Evolutionary conservation across 345 rosid genomes (phyloP).

Genomic region (Erodium maritimum): DNA sequence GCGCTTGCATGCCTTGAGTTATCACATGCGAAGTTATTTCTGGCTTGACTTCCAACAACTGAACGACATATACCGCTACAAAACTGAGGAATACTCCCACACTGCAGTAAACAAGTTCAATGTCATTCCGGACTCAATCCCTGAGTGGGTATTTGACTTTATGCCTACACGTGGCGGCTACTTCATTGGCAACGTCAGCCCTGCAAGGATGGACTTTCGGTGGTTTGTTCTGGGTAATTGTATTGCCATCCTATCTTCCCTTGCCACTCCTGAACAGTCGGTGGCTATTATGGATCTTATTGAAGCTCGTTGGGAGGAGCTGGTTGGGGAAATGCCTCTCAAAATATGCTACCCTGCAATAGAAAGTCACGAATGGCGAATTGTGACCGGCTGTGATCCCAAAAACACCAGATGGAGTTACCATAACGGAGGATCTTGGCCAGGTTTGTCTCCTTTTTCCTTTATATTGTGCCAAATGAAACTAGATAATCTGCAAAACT

Average conservation of each 20-base stretch:
- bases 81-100: slow-evolving; percentile 56
- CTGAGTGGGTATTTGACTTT: slow-evolving; percentile 56
- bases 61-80: slow-evolving; percentile 46
- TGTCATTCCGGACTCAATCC: slow-evolving; percentile 53
- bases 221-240: slow-evolving; percentile 60
- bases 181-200: slow-evolving; percentile 63
- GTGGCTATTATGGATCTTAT: slow-evolving; percentile 63
- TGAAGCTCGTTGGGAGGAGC: slow-evolving; percentile 54
- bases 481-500: not conserved
- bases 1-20: slow-evolving; percentile 48
- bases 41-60: slow-evolving; percentile 60
- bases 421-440: slow-evolving; percentile 65
- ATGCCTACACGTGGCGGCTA: slow-evolving; percentile 61
- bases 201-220: slow-evolving; percentile 65
- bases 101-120: slow-evolving; percentile 56
- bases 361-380: slow-evolving; percentile 48
- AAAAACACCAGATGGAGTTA: slow-evolving; percentile 59
- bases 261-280: slow-evolving; percentile 55
- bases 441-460: slow-evolving; percentile 25
- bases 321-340: slow-evolving; percentile 56
- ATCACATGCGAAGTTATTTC: slow-evolving; percentile 48
- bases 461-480: too few relatives aligned
- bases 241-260: slow-evolving; percentile 40
- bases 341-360: slow-evolving; percentile 49
- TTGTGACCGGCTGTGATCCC: slow-evolving; percentile 55